Percentiles rank a stretch among this genome's conserved stretches.
phyloP scores from a whole-genome alignment of 768 basidiomycete species.

The Termitomyces sp. region DNA sequence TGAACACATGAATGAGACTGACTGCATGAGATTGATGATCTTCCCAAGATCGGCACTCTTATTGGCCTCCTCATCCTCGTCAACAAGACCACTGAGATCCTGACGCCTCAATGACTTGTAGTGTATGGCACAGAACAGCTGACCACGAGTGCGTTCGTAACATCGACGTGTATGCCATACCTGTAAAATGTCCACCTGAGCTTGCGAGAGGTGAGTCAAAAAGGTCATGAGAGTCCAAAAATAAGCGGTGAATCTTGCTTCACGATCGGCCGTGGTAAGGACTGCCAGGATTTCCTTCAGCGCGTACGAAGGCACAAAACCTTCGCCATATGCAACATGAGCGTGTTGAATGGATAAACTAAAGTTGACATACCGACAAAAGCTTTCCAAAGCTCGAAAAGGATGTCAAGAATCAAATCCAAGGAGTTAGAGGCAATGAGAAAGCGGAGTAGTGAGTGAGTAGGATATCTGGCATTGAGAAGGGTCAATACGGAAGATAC shows the following conservation, averaged over 20 bases:
- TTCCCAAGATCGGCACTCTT: constrained; percentile 57
- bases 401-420: constrained; percentile 56
- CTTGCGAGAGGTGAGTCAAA: constrained; percentile 59
- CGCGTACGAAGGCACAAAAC: constrained; percentile 63
- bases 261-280: constrained; percentile 35
- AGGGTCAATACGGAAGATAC: background rate
- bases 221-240: constrained; percentile 58
- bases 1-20: background rate
- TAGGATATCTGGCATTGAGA: constrained; percentile 35
- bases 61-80: constrained; percentile 29
- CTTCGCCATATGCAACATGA: constrained; percentile 21
- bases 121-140: constrained; percentile 65
- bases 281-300: constrained; percentile 53
- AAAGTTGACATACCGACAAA: constrained; percentile 36
- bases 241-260: constrained; percentile 41
- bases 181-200: constrained; percentile 57
- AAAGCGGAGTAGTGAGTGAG: constrained; percentile 55
- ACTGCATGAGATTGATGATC: constrained; percentile 76
- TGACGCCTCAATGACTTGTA: constrained; percentile 60
- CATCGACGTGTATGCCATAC: constrained; percentile 64
- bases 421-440: constrained; percentile 62
- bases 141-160: constrained; percentile 68
- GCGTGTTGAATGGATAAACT: background rate
- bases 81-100: constrained; percentile 46
- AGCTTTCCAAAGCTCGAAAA: constrained; percentile 56